Base-by-base conservation (phyloP, 345 rosid genomes). In the Lepidium didymum region DNA sequence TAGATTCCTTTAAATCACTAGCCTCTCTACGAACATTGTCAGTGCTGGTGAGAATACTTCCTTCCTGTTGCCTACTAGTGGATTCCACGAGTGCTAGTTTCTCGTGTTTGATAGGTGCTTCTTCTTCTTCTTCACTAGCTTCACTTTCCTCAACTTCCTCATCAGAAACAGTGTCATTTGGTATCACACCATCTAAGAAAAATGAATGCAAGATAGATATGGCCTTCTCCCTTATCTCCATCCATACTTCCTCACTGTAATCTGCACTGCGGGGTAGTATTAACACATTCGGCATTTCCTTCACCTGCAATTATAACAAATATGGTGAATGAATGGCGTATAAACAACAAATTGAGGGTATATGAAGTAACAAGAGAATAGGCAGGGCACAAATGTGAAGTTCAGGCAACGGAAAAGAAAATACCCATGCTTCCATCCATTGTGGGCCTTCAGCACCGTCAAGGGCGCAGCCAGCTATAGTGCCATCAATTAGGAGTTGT, bases 381-480 rank as follows among this genome's bases (percentile, higher is more conserved):
- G 2, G 51, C 18, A 60, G 47, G 47, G 45, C 13, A 14, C 11
- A 46, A 12, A 69, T 45, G 38, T 61, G 60, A 51, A 69, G 31
- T 46, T 45, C 4, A 46, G 15, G 23, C 10, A 46, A 15, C 2
- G 5, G 54, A 35, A 42, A 42, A 12, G 27, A 44, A 61, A 73
- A 77, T 89, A 95, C 99, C 99, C 99, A 91, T 59, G 98, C 99
- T 88, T 95, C 99, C 98, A 95, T 91, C 99, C 98, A 95, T 18
- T 89, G 98, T 21, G 99, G 99, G 60, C 99, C 98, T 83, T 95
- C 99, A 56, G 85, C 96, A 60, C 99, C 98, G 79, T 95, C 99
- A 77, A 95, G 67, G 36, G 99, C 97, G 79, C 98, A 91, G 42
- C 99, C 98, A 73, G 96, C 99, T 67, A 91, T 79, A 33, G 88